Conservation (phyloP, 306 rosid species). For the Vicia faba region DNA sequence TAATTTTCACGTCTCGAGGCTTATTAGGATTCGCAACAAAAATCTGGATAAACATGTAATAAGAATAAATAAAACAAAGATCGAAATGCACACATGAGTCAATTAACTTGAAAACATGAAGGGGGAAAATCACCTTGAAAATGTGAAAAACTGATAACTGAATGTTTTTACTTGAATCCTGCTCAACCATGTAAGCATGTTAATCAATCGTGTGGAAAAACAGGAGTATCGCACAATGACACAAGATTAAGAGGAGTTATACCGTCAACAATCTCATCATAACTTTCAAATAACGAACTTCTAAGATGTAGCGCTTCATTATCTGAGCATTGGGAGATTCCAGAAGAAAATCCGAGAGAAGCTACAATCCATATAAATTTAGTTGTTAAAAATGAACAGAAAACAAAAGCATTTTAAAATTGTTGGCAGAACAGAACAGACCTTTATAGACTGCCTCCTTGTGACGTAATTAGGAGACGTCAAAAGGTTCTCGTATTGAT, state of each 20-base stretch:
- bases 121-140: conserved; percentile 69
- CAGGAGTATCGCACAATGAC: conserved; percentile 13
- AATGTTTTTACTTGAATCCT: conserved; percentile 97
- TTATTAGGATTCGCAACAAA: conserved; percentile 94
- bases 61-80: not conserved
- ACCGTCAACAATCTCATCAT: conserved; percentile 94
- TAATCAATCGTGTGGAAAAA: not conserved
- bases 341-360: conserved; percentile 87
- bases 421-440: conserved; percentile 51
- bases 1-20: conserved; percentile 78
- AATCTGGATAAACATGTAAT: conserved; percentile 52
- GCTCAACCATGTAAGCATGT: conserved; percentile 24
- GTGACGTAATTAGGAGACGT: conserved; percentile 93
- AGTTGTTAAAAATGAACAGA: conserved; percentile 32
- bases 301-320: conserved; percentile 90
- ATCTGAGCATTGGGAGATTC: conserved; percentile 82
- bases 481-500: conserved; percentile 78
- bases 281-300: conserved; percentile 80
- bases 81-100: not conserved
- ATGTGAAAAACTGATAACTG: conserved; percentile 95
- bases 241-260: conserved; percentile 34
- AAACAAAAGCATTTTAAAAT: conserved; percentile 23
- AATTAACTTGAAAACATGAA: conserved; percentile 8
- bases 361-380: conserved; percentile 55
- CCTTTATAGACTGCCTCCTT: conserved; percentile 97